phyloP scores from a whole-genome alignment of 2,329 filamentous ascomycete species.

The Colletotrichum sp. region DNA sequence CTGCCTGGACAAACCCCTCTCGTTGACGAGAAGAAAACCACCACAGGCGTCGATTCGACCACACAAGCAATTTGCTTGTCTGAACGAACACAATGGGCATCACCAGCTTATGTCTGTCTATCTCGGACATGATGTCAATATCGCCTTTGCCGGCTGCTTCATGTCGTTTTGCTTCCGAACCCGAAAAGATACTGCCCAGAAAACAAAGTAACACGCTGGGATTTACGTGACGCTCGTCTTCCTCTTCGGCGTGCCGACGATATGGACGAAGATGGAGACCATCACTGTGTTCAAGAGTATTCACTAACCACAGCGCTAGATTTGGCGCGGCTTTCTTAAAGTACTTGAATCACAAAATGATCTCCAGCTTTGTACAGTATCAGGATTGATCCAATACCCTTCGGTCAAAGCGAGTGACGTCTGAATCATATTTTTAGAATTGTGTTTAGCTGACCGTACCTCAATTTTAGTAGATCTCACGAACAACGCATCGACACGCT shows the following conservation, averaged over 20 bases:
- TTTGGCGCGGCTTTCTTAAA: not conserved
- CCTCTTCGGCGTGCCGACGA: not conserved
- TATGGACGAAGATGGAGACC: too few relatives aligned
- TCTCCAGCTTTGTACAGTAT: not conserved
- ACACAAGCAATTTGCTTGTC: not conserved
- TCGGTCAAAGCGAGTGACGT: rapidly evolving
- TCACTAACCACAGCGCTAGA: too few relatives aligned
- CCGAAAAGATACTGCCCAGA: not conserved
- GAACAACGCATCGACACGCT: not conserved
- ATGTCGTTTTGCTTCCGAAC: too few relatives aligned
- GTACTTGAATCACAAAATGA: rapidly evolving
- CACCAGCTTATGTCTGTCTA: too few relatives aligned
- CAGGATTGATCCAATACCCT: not conserved
- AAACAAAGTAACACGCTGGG: not conserved
- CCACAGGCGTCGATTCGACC: not conserved
- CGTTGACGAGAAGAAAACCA: not conserved
- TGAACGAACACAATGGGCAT: not conserved
- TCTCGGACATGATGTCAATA: too few relatives aligned
- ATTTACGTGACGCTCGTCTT: not conserved
- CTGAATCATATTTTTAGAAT: rapidly evolving
- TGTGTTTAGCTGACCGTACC: rapidly evolving
- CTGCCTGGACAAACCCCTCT: not conserved
- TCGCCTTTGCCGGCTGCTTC: too few relatives aligned
- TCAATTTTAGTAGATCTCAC: not conserved
- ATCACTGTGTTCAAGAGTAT: too few relatives aligned